Percentiles rank a stretch among this genome's conserved stretches.
These are phyloP conservation scores for Quercus ilex DNA, from an alignment of 306 rosid genomes.

Conservation along the genomic window DNA sequence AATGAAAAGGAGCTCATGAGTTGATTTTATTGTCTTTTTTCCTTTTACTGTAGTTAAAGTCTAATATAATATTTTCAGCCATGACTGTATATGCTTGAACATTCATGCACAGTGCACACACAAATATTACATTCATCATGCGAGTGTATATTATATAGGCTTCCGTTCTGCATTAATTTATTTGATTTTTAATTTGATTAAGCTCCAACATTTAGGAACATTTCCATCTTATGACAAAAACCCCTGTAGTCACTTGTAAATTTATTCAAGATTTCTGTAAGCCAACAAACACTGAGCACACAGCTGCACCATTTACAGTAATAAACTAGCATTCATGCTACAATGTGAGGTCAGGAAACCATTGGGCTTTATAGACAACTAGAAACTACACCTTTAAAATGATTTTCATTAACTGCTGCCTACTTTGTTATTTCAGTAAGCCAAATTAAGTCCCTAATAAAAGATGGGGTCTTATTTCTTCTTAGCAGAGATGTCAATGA, in stretches of 20 bases:
- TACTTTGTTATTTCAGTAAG: background rate
- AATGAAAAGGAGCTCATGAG: background rate
- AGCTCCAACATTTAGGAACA: background rate
- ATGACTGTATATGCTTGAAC: background rate
- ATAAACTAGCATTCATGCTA: background rate
- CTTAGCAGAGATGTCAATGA: slow-evolving; percentile 40
- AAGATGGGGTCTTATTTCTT: background rate
- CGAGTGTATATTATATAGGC: no score
- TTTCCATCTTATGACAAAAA: background rate
- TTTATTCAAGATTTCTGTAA: background rate
- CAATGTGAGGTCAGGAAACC: background rate
- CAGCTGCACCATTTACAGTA: background rate
- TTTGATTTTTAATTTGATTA: background rate
- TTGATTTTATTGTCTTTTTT: background rate
- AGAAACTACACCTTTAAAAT: background rate
- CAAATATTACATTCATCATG: no score
- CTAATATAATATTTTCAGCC: background rate
- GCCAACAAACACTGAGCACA: background rate
- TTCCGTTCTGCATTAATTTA: no score
- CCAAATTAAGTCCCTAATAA: background rate
- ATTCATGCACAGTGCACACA: background rate
- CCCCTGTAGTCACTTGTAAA: background rate
- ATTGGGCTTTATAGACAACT: background rate
- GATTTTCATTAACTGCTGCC: background rate
- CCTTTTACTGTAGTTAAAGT: background rate